Percentiles rank a stretch among this genome's conserved stretches.
phyloP scores from a whole-genome alignment of 2,329 filamentous ascomycete genomes.

The Stemphylium vesicarium region DNA sequence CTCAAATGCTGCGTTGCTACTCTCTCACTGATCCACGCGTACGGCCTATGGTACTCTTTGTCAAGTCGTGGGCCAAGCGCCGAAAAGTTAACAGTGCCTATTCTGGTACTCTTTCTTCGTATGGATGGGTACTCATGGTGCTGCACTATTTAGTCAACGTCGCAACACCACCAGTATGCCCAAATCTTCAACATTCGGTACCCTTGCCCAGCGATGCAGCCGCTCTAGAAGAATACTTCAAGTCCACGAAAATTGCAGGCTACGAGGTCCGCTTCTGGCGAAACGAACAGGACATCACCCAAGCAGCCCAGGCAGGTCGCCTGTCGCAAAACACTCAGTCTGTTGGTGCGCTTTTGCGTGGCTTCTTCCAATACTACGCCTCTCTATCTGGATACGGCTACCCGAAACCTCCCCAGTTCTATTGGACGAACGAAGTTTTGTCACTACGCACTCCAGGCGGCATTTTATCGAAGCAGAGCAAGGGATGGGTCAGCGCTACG shows the following conservation, averaged over 20 bases:
- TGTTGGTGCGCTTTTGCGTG: conserved; percentile 73
- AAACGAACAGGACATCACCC: conserved; percentile 71
- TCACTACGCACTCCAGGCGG: conserved; percentile 77
- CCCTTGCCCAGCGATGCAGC: conserved; percentile 19
- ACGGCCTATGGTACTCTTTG: conserved; percentile 77
- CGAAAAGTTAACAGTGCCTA: conserved; percentile 88
- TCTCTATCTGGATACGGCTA: conserved; percentile 53
- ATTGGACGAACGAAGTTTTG: conserved; percentile 81
- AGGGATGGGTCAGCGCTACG: conserved; percentile 86
- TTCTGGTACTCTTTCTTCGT: conserved; percentile 83
- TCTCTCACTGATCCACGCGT: conserved; percentile 79
- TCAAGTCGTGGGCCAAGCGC: conserved; percentile 89
- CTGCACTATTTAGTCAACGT: conserved; percentile 89
- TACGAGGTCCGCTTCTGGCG: conserved; percentile 79
- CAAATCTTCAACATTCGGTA: conserved; percentile 74
- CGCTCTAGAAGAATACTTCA: conserved; percentile 47
- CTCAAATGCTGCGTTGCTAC: conserved; percentile 81
- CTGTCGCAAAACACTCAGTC: conserved; percentile 74
- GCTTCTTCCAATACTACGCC: conserved; percentile 89
- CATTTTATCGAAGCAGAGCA: conserved; percentile 73
- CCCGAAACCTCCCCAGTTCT: conserved; percentile 64
- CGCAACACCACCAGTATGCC: conserved; percentile 78
- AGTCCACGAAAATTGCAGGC: conserved; percentile 62
- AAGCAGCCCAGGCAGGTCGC: conserved; percentile 63
- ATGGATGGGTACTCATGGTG: conserved; percentile 92